These are phyloP conservation scores for Croton laevigatus DNA, from an alignment of 441 rosid genomes.

Conservation along the genomic window DNA sequence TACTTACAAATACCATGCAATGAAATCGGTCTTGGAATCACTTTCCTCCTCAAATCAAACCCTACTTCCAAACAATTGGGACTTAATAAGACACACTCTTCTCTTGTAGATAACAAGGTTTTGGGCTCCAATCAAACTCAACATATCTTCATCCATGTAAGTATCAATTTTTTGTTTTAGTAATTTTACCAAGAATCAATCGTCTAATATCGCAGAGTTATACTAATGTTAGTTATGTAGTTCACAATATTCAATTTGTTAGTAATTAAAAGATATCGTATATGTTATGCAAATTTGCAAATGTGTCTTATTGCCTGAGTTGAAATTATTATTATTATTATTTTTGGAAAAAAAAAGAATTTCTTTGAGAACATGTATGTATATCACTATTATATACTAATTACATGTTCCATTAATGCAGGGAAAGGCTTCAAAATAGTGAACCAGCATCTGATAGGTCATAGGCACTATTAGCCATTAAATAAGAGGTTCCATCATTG, in stretches of 20 bases:
- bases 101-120: not conserved
- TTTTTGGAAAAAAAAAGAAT: too few species aligned
- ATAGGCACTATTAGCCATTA: not conserved
- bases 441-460: not conserved
- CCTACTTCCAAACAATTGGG: not conserved
- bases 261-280: too few species aligned
- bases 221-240: too few species aligned
- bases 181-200: too few species aligned
- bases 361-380: too few species aligned
- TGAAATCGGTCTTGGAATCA: slow-evolving; percentile 17
- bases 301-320: too few species aligned
- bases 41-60: slow-evolving; percentile 13
- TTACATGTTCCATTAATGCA: not conserved
- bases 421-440: not conserved
- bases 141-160: not conserved
- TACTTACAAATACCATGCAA: not conserved
- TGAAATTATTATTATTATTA: too few species aligned
- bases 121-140: not conserved
- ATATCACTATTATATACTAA: too few species aligned
- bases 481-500: not conserved
- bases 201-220: too few species aligned
- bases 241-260: too few species aligned
- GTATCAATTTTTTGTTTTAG: not conserved
- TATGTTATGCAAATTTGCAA: too few species aligned
- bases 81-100: not conserved